Base-by-base conservation (phyloP, 1,284 basidiomycete genomes). In the Tilletiopsis washingtonensis region DNA sequence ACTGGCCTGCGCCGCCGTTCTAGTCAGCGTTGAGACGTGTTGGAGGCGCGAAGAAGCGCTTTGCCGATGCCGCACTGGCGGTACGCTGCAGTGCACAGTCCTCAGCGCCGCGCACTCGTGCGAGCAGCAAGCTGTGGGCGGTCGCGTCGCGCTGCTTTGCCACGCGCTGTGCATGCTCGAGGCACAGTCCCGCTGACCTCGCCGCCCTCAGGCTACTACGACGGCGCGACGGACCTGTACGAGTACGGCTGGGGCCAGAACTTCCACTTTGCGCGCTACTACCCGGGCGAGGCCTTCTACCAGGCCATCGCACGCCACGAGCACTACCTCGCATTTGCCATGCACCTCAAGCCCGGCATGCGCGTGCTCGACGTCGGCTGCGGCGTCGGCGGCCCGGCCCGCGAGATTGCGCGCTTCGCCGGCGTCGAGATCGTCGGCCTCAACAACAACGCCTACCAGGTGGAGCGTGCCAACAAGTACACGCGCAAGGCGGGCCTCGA, bases 241-340 rank as follows among this genome's bases (percentile, higher is more conserved):
- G 93, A 98, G 76, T 97, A 90, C 73, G 91, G 88, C 25, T 93
- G 89, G 90, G 81, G 81, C 5, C 79, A 84, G 54, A 91, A 86
- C 41, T 98, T 98, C 82, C 93, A 98, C 78, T 98, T 98, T 76
- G 94, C 88, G 49, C 88, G 94, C 37, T 98, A 94, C 80, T 91
- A 88, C 82, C 86, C 85, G 75, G 94, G 93, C 59, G 94, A 98
- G 76, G 82, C 83, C 1, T 97, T 98, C 74, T 75, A 77, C 57
- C 80, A 81, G 71, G 80, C 80, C 42, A 77, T 98, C 51, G 91
- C 93, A 15, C 85, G 94, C 47, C 93, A 98, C 74, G 93, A 99
- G 77, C 93, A 99, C 77, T 98, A 93, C 78, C 88, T 99, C 57
- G 84, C 91, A 91, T 59, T 59, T 39, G 53, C 56, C 26, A 73